phyloP scores from a whole-genome alignment of 768 basidiomycete genomes.

The Sutorius australiensis region DNA sequence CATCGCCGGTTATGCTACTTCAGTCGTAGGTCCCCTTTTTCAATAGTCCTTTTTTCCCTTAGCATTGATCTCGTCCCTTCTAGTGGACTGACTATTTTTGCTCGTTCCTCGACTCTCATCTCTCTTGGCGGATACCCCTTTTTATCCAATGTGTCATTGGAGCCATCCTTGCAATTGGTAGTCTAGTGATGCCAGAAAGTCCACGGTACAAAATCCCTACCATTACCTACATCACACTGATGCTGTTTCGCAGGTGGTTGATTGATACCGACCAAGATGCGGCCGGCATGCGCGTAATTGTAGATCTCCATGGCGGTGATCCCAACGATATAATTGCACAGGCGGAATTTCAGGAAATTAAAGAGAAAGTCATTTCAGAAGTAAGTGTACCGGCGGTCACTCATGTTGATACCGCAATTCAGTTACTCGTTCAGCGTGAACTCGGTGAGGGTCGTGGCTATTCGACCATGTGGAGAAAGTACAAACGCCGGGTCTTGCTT shows the following conservation, averaged over 20 bases:
- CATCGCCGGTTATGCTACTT: constrained; percentile 84
- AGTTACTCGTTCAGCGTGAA: constrained; percentile 51
- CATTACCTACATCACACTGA: constrained; percentile 2
- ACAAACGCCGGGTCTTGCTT: constrained; percentile 82
- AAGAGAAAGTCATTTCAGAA: constrained; percentile 70
- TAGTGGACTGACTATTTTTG: constrained; percentile 95
- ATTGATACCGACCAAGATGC: constrained; percentile 82
- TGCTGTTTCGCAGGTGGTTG: constrained; percentile 59
- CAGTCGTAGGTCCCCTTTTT: constrained; percentile 59
- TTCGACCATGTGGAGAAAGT: constrained; percentile 77
- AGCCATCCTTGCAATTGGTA: constrained; percentile 70
- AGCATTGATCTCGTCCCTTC: neutral
- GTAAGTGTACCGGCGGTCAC: constrained; percentile 34
- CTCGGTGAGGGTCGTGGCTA: constrained; percentile 77
- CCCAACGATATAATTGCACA: constrained; percentile 61
- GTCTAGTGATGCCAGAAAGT: constrained; percentile 84
- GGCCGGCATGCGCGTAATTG: constrained; percentile 82
- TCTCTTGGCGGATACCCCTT: constrained; percentile 90
- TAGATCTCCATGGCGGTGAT: constrained; percentile 84
- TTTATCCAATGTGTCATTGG: constrained; percentile 89
- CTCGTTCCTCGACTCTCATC: constrained; percentile 80
- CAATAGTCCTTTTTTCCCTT: neutral
- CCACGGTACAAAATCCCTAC: constrained; percentile 52
- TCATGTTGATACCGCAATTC: neutral
- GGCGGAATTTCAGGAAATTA: constrained; percentile 89